These are phyloP conservation scores for Cudoniella acicularis DNA, from an alignment of 495 filamentous ascomycete genomes.

Conservation along the genomic window DNA sequence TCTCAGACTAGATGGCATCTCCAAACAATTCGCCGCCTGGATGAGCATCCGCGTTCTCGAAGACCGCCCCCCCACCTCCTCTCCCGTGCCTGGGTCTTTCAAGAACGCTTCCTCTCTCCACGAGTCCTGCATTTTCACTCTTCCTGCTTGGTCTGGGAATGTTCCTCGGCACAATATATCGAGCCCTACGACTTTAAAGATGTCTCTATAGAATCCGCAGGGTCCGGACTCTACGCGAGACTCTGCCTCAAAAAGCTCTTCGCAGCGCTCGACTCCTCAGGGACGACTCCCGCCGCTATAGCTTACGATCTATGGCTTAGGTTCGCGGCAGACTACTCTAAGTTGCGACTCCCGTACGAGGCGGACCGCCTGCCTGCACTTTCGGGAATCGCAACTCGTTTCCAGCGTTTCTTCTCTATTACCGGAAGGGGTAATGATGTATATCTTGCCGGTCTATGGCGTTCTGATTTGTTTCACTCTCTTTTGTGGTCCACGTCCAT, in stretches of 20 bases:
- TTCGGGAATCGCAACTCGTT: slow-evolving; percentile 15
- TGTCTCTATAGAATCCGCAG: neutral
- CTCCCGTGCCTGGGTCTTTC: slow-evolving; percentile 18
- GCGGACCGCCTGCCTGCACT: slow-evolving; percentile 18
- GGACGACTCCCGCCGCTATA: neutral
- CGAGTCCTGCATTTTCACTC: slow-evolving; percentile 16
- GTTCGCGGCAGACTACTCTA: slow-evolving; percentile 5
- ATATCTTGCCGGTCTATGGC: slow-evolving; percentile 15
- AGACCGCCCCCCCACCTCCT: neutral
- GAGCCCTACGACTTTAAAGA: neutral
- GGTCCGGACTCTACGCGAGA: neutral
- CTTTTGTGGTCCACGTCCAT: neutral
- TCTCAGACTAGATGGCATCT: neutral
- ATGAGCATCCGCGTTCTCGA: slow-evolving; percentile 1
- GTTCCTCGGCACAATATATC: slow-evolving; percentile 3
- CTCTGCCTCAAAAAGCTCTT: slow-evolving; percentile 4
- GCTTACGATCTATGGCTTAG: slow-evolving; percentile 10
- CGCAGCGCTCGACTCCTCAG: slow-evolving; percentile 1
- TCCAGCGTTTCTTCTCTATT: slow-evolving; percentile 2
- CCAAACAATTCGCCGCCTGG: neutral
- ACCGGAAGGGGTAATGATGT: neutral
- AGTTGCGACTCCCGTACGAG: slow-evolving; percentile 4
- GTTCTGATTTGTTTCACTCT: slow-evolving; percentile 3
- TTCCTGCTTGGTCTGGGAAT: slow-evolving; percentile 17
- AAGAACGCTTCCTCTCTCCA: slow-evolving; percentile 19